Conservation (phyloP, 768 basidiomycete species). For the Exsudoporus frostii region DNA sequence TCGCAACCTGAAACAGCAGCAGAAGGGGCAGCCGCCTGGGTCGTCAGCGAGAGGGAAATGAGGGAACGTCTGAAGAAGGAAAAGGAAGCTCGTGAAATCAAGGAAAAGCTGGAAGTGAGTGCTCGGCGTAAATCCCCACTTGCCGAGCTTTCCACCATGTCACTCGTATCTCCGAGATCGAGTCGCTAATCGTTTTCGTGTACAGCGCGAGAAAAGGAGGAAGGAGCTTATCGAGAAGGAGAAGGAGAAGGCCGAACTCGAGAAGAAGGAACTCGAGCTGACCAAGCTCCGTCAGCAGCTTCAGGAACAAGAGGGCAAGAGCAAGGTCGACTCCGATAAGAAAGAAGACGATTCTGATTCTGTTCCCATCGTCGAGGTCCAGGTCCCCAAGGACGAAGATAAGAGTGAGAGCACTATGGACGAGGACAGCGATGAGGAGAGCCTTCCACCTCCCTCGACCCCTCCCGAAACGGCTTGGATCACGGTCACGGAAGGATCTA, state of each 20-base stretch:
- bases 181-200: slow-evolving; percentile 10
- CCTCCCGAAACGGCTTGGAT: slow-evolving; percentile 32
- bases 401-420: slow-evolving; percentile 35
- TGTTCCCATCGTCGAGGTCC: not conserved
- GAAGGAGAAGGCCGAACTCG: slow-evolving; percentile 57
- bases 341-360: slow-evolving; percentile 35
- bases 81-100: slow-evolving; percentile 65
- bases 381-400: slow-evolving; percentile 25
- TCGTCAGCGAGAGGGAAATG: slow-evolving; percentile 70
- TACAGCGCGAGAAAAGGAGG: slow-evolving; percentile 43
- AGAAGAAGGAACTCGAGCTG: slow-evolving; percentile 62
- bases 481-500: slow-evolving; percentile 24
- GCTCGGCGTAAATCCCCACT: slow-evolving; percentile 16
- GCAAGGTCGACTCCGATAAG: slow-evolving; percentile 43
- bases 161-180: not conserved
- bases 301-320: slow-evolving; percentile 52
- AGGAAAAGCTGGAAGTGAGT: slow-evolving; percentile 66
- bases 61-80: slow-evolving; percentile 69
- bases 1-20: slow-evolving; percentile 76
- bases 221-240: slow-evolving; percentile 46
- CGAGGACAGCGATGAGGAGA: slow-evolving; percentile 43
- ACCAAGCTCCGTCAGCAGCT: slow-evolving; percentile 50
- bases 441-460: slow-evolving; percentile 32
- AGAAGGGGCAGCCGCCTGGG: slow-evolving; percentile 65
- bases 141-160: slow-evolving; percentile 19